A percentile compares a stretch with the other conserved stretches of the same genome.
Evolutionary conservation across 805 yeast genomes (phyloP).

Genomic region (Ogataea glucozyma): DNA sequence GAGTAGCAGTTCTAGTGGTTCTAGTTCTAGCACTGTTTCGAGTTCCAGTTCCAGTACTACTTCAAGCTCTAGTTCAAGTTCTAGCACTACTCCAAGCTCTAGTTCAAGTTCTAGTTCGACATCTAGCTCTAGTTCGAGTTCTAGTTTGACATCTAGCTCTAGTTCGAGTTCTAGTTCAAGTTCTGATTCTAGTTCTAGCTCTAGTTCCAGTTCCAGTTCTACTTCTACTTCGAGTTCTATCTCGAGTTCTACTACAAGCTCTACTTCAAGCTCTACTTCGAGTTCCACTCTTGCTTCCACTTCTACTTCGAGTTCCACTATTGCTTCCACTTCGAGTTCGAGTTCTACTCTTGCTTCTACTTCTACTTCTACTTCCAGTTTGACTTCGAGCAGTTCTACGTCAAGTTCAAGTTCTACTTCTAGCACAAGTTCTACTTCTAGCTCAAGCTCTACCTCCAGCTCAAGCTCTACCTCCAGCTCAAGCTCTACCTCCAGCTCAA

Average conservation of each 20-base stretch:
- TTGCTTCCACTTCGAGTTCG: constrained; percentile 5
- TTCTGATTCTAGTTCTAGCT: too few relatives aligned
- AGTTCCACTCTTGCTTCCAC: constrained; percentile 3
- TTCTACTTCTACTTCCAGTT: neutral
- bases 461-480: constrained; percentile 2
- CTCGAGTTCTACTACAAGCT: too few relatives aligned
- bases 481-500: constrained; percentile 1
- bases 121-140: constrained; percentile 3
- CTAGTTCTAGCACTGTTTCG: constrained; percentile 2
- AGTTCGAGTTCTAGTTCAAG: neutral
- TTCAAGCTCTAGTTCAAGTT: constrained; percentile 2
- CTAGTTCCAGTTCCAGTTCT: constrained; percentile 4
- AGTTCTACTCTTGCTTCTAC: constrained; percentile 2
- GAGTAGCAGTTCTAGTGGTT: constrained; percentile 2
- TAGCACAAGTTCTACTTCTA: too few relatives aligned
- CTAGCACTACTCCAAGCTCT: constrained; percentile 1
- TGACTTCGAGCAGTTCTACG: constrained; percentile 1
- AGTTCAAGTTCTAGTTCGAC: constrained; percentile 4
- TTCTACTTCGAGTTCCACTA: neutral
- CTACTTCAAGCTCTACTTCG: constrained; percentile 5
- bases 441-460: constrained; percentile 1
- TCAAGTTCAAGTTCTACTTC: constrained; percentile 1
- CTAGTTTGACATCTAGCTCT: constrained; percentile 1
- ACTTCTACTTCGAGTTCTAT: constrained; percentile 3
- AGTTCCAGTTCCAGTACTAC: constrained; percentile 4